These are phyloP conservation scores for Talaromyces wortmannii DNA, from an alignment of 495 filamentous ascomycete species.

Conservation along the genomic window DNA sequence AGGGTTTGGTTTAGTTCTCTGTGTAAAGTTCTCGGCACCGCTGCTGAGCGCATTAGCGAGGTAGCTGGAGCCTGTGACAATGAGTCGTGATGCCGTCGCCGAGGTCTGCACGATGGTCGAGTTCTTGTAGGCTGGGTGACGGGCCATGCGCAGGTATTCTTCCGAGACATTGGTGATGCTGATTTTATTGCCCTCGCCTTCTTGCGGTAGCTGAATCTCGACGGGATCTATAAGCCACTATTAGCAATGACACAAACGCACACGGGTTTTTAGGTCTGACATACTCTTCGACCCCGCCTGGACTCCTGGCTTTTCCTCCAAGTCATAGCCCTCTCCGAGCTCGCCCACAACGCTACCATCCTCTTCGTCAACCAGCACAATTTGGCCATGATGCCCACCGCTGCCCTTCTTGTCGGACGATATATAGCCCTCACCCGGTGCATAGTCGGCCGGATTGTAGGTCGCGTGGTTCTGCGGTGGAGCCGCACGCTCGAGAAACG, in stretches of 20 bases:
- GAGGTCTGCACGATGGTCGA: constrained; percentile 85
- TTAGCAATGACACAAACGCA: background rate
- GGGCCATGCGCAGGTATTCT: constrained; percentile 72
- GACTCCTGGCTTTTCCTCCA: constrained; percentile 67
- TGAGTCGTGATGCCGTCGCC: constrained; percentile 82
- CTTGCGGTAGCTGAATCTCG: constrained; percentile 74
- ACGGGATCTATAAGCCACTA: constrained; percentile 62
- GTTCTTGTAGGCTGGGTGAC: constrained; percentile 83
- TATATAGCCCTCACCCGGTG: constrained; percentile 72
- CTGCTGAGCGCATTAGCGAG: constrained; percentile 68
- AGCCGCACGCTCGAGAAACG: constrained; percentile 75
- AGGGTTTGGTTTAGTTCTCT: constrained; percentile 63
- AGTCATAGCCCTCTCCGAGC: constrained; percentile 70
- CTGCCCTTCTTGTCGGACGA: constrained; percentile 17
- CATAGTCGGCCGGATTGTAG: constrained; percentile 78
- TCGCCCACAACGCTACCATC: constrained; percentile 94
- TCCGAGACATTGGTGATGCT: constrained; percentile 67
- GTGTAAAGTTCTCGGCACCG: constrained; percentile 74
- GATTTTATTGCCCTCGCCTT: constrained; percentile 63
- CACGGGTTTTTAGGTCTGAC: constrained; percentile 8
- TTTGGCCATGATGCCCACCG: constrained; percentile 57
- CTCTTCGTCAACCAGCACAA: constrained; percentile 94
- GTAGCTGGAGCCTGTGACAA: constrained; percentile 78
- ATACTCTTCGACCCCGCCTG: constrained; percentile 82
- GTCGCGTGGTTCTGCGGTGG: constrained; percentile 42